Evolutionary conservation across 2,329 filamentous ascomycete species (phyloP).

Genomic region (Epichloe baconii): DNA sequence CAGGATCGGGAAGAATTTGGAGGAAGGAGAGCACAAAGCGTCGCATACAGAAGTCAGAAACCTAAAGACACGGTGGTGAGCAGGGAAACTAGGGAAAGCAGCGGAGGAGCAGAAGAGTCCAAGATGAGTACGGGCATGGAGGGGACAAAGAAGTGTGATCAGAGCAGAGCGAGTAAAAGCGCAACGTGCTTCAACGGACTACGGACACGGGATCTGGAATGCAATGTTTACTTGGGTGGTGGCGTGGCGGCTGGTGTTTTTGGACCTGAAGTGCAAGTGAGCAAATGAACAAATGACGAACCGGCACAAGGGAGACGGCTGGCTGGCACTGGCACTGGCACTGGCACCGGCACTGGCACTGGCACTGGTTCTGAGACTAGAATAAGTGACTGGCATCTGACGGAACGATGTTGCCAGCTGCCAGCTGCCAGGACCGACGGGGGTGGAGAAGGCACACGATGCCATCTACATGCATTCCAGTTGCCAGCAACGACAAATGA

Average conservation of each 20-base stretch:
- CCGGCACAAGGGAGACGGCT: conserved; percentile 6
- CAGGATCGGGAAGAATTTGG: neutral
- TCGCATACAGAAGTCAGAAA: neutral
- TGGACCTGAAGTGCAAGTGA: conserved; percentile 1
- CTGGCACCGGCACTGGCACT: conserved; percentile 6
- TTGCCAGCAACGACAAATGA: conserved; percentile 5
- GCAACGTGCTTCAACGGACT: neutral
- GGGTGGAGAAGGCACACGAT: neutral
- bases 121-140: neutral
- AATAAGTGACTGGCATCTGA: conserved; percentile 7
- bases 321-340: conserved; percentile 8
- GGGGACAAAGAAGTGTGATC: neutral
- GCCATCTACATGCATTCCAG: conserved; percentile 7
- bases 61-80: neutral
- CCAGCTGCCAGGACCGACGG: conserved; percentile 3
- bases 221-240: conserved; percentile 9
- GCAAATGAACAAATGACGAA: neutral
- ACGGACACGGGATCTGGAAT: conserved; percentile 8
- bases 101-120: neutral
- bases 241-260: conserved; percentile 8
- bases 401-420: neutral
- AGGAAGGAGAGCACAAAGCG: neutral
- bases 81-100: neutral
- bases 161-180: conserved; percentile 6
- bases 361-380: conserved; percentile 6